Base-by-base conservation (phyloP, 192 early-diverging fungal genomes). In the Backusella tarrabulga region DNA sequence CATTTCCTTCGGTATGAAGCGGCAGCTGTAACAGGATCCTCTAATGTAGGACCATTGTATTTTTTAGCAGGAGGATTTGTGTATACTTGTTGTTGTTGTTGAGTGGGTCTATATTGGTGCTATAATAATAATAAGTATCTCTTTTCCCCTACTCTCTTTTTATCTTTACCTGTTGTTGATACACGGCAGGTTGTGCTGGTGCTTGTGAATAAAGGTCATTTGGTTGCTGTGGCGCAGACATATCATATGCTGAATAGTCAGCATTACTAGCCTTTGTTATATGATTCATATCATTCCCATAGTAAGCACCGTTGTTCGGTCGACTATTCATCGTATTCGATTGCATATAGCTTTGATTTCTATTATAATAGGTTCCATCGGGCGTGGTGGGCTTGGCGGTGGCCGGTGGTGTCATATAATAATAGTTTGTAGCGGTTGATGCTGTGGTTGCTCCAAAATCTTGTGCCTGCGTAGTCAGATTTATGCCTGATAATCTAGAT, bases 1-100 rank as follows among this genome's bases (percentile, higher is more conserved):
- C n/a, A 54, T 54, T 71, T 71, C 23, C 23, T 44, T 71, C 69
- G 69, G 36, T 71, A 71, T 9, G 69, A 71, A 32, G 36, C 69
- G 15, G 40, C 36, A 26, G 69, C 69, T 26, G 69, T 71, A 23
- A 71, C 21, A 29, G 69, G 69, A 26, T 71, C 69, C 11, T 71
- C 69, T 36, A 44, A 26, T 11, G 69, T 71, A 44, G 69, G 69
- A 44, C 69, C 69, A 71, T 15, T 71, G 52, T 54, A 54, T 54
- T 54, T 19, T 54, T 54, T 54, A 54, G 6, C n/a, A 54, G 52
- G 52, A 54, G 52, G 52, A 21, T 54, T 54, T 54, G 52, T 54
- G n/a, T 54, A 54, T 54, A 54, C n/a, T 50, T 50, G 46, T 50
- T 50, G 46, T 46, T 26, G 54, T 60, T 60, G 54, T 60, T 21